Base-by-base conservation (phyloP, 495 filamentous ascomycete species). In the Poronia punctata region DNA sequence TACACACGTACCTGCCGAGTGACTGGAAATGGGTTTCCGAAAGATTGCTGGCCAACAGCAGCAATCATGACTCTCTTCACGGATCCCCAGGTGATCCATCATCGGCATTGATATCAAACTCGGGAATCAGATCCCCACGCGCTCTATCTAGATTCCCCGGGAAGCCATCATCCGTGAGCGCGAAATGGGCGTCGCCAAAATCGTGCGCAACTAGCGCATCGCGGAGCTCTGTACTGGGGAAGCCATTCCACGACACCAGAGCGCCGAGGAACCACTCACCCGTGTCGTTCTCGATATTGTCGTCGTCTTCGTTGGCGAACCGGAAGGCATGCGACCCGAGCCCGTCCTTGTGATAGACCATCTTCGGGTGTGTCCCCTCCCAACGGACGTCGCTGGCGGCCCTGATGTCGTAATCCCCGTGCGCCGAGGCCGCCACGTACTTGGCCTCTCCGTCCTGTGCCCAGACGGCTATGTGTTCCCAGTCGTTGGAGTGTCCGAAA, bases 391-490 rank as follows among this genome's bases (percentile, higher is more conserved):
- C 49, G 11, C 12, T 36, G 3, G 62, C 64, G 2, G 38, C 22
- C 43, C 56, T 53, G 25, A 57, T 33, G 29, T 65, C 46, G 40
- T 60, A 70, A 2, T 43, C 38, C 11, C 66, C 66, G 35, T 70
- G 66, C 35, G 60, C 56, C 38, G 60, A 65, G 1, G 47, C 62
- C 3, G 45, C 59, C 4, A 68, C 67, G 21, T 53, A 61, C 35
- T 61, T 45, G 15, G 59, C 52, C 38, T 30, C 38, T 15, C 53
- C 53, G 30, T 54, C 32, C 28, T 53, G 45, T 1, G 60, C 60
- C 56, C 65, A 70, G 12, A 70, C 67, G 2, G 53, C 62, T 17
- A 70, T 56, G 53, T 70, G 67, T 52, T 70, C 67, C 66, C 67
- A 70, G 52, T 70, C 67, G 54, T 70, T 62, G 1, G 46, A 49